These are phyloP conservation scores for Leishmania martiniquensis DNA, from an alignment of 208 protist genomes.

Conservation along the genomic window DNA sequence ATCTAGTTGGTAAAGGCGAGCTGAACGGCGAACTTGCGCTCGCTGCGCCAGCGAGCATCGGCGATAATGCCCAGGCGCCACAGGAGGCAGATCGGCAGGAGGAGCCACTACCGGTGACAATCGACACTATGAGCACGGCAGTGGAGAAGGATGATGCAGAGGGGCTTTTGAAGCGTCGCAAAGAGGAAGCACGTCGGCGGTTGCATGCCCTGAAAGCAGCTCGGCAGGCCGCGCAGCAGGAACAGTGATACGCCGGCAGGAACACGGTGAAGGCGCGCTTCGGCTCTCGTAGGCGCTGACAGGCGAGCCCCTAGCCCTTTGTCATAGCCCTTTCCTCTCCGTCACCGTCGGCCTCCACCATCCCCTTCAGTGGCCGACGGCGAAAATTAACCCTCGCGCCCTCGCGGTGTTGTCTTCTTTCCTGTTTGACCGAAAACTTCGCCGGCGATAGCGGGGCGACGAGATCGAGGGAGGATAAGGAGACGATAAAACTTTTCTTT, in stretches of 20 bases:
- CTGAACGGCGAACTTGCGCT: not conserved
- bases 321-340: too few relatives aligned
- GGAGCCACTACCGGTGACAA: not conserved
- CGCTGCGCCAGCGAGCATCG: not conserved
- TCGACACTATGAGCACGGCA: not conserved
- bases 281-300: not conserved
- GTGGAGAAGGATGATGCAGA: conserved; percentile 5
- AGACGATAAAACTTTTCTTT: too few relatives aligned
- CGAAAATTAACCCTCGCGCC: too few relatives aligned
- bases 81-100: not conserved
- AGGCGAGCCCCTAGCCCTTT: too few relatives aligned
- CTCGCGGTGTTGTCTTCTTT: too few relatives aligned
- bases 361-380: too few relatives aligned
- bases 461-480: too few relatives aligned
- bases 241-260: not conserved
- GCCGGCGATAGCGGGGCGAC: too few relatives aligned
- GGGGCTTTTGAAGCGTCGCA: conserved; percentile 43
- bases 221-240: conserved; percentile 13
- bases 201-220: conserved; percentile 51
- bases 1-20: not conserved
- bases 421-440: too few relatives aligned
- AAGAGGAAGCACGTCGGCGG: conserved; percentile 54
- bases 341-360: too few relatives aligned
- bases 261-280: not conserved
- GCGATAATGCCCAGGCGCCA: not conserved